Evolutionary conservation across 2,329 filamentous ascomycete species (phyloP), one percentile per base, ranked within the genome.

Genomic region (Phoma herbarum): DNA sequence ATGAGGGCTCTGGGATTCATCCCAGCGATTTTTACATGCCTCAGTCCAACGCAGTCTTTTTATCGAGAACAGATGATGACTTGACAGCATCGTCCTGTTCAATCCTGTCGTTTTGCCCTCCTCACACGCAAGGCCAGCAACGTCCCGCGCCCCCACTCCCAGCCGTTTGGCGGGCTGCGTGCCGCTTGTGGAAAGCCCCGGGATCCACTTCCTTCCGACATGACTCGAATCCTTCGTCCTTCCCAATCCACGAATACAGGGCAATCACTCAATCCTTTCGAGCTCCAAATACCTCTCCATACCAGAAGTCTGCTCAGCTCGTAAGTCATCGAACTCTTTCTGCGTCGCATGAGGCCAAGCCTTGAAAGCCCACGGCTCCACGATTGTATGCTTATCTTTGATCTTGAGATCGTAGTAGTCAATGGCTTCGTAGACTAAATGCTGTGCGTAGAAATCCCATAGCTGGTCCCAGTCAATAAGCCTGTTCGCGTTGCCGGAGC

Each of bases 141-240:
- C 47, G 18, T 50, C 26, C 35, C 25, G 47, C 16, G 29, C 46
- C 41, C 25, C 52, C 43, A 42, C 33, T 54, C 9, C 8, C n/a
- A 14, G 23, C 23, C 31, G 42, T 39, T 11, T 22, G n/a, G 42
- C 42, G 49, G 49, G 28, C 49, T 35, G 41, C 28, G 42, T 10
- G 50, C 42, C 42, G 41, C 42, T 41, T 53, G 18, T 14, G 42
- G 42, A 31, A 4, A 23, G 8, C n/a, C 28, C 35, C 51, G 18
- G 18, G 44, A 48, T 42, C 33, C 43, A 48, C 52, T 20, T 46
- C 28, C 28, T 44, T 35, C n/a, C 16, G 18, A 26, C 37, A 49
- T 45, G 37, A 56, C 52, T 45, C 45, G 46, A 16, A 23, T 35
- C 37, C 26, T 23, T 56, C 44, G 22, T 37, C 31, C 11, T 33